Evolutionary conservation across 208 protist species (phyloP), one percentile per base, ranked within the genome.

Genomic region (Angomonas deanei): DNA sequence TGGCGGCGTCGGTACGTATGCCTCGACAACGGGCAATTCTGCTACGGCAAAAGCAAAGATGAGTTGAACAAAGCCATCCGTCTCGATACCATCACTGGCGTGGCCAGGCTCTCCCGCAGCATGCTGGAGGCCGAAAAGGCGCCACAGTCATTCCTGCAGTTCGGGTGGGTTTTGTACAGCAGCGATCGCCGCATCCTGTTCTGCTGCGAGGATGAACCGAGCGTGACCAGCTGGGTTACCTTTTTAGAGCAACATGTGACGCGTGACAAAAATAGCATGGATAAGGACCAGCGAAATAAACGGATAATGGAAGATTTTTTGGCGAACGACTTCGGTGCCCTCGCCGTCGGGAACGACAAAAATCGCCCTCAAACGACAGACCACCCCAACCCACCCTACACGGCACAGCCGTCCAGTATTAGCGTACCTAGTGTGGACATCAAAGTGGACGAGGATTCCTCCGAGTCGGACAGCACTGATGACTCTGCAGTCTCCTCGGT

Each of bases 1-100:
- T 90, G 83, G 83, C 72, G 79, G 31, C 70, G 77, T 3, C 79
- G 83, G 17, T 84, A 80, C 28, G 58, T 86, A 17, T 80, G 77
- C 57, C 32, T 90, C 28, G 76, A 81, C 36, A 48, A 71, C 11
- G 66, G 74, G 47, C 39, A 46, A 1, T 63, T 90, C 32, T 77
- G 67, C 50, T 90, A 90, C 66, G 79, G 79, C 11, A 80, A 73
- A 49, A 50, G 59, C 10, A 34, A 61, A 15, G 61, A 69, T 17
- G 36, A 49, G 5, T 58, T 58, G 13, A 74, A 80, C 28, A 90
- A 86, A 62, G 54, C 72, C 17, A 69, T 90, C 19, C 76, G 72
- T 11, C 70, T 90, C 33, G 68, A 74, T n/a, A 60, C 65, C 34
- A 69, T 90, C 52, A 49, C 61, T 19, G 38, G 55, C 13, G 79